Evolutionary conservation across 345 rosid species (phyloP).

Genomic region (Eutrema heterophyllum): DNA sequence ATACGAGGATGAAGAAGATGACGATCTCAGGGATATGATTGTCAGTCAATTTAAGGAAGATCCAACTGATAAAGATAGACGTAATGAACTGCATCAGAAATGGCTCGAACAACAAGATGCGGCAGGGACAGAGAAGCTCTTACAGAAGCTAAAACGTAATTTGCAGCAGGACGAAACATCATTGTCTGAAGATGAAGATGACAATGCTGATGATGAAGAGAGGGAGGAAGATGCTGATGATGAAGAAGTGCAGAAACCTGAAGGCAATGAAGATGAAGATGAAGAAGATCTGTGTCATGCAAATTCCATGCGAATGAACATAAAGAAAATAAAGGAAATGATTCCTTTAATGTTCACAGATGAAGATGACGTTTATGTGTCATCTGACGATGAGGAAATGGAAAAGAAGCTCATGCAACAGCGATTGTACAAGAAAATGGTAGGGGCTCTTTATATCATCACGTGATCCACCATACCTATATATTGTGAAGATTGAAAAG

Average conservation of each 20-base stretch:
- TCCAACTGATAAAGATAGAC: conserved; percentile 62
- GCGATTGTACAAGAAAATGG: conserved; percentile 50
- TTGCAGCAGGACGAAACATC: conserved; percentile 38
- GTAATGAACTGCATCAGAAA: conserved; percentile 84
- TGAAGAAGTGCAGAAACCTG: conserved; percentile 39
- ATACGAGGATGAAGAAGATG: conserved; percentile 67
- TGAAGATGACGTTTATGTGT: conserved; percentile 61
- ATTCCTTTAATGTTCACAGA: conserved; percentile 86
- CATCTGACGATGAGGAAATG: conserved; percentile 89
- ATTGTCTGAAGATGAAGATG: conserved; percentile 46
- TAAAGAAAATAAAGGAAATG: conserved; percentile 82
- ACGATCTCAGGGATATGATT: conserved; percentile 72
- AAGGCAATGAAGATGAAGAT: conserved; percentile 37
- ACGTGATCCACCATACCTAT: not conserved
- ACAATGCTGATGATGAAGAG: conserved; percentile 36
- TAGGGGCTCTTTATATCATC: conserved; percentile 39
- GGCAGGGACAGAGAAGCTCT: conserved; percentile 72
- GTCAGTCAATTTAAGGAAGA: conserved; percentile 68
- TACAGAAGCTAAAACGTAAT: conserved; percentile 64
- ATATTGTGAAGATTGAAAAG: not conserved
- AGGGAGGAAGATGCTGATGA: conserved; percentile 43
- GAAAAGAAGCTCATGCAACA: conserved; percentile 48
- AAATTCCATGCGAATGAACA: conserved; percentile 46
- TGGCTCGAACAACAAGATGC: conserved; percentile 93
- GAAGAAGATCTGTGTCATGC: conserved; percentile 43